Evolutionary conservation across 192 early-diverging fungal genomes (phyloP), one percentile per base, ranked within the genome.

Genomic region (Coemansia guatemalensis): DNA sequence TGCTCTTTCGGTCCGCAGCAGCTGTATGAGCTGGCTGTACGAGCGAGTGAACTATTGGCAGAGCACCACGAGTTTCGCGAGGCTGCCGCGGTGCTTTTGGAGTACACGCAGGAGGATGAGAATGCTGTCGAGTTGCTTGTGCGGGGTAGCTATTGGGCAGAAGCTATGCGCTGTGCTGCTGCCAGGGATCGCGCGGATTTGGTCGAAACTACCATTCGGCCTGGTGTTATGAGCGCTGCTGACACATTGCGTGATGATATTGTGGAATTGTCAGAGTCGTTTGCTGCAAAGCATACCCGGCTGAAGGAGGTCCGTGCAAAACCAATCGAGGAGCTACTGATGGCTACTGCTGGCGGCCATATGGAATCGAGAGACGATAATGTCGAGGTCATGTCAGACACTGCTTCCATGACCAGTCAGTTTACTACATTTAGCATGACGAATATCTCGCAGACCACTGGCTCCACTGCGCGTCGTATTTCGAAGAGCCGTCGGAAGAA

Each of bases 351-450:
- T 3, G 83, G 87, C 47, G 89, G 90, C 44, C 67, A 67, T 17
- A 12, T 79, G 21, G 64, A 53, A 18, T 29, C 20, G 0, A 5
- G 4, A 4, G 30, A 92, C n/a, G 91, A 95, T 57, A 89, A 93
- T 68, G 83, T 96, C 12, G 96, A 99, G 68, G 87, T 95, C 82
- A 88, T 95, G 82, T 95, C 95, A 0, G 96, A 99, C 68, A 96
- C 96, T 6, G 90, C 92, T 4, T 95, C 93, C 5, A 94, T 96
- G 92, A 89, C 88, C 22, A 95, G 92, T 64, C 85, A 88, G 52
- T 90, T 92, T 62, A 96, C 90, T 49, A 86, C 88, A 11, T 90
- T 89, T 58, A 93, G 92, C 8, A 83, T 85, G 32, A 84, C 87
- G 21, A 79, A 86, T 23, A 69, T 86, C 1, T 86, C 85, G 5